Evolutionary conservation across 73 alveolate species (phyloP), one percentile per base, ranked within the genome.

Genomic region (Blepharisma japonicum): DNA sequence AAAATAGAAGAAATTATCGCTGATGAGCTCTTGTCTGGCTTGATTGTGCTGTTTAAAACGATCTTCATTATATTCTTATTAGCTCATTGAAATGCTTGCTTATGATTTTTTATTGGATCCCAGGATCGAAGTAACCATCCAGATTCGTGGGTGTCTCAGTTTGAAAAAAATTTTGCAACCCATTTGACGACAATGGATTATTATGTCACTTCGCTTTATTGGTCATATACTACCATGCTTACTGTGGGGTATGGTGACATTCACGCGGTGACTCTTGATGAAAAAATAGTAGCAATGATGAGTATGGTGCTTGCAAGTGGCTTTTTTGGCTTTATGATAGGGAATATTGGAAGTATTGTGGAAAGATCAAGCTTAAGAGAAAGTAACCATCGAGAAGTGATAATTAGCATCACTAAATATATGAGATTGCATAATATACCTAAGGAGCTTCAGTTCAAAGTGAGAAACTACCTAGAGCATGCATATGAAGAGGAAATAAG

Each of bases 401-500:
- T 8, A 20, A 25, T 25, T 20, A 39, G 74, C 49, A 25, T 61
- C 39, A 61, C n/a, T 1, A 61, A 25, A 25, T 61, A 61, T 39
- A 8, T 61, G 47, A 61, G 46, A 25, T 2, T 14, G 23, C 14
- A 61, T 20, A 39, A 61, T 5, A 61, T 61, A 18, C 74, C 74
- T 2, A 61, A 61, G 5, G 23, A 61, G 38, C 38, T 61, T 61
- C 74, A 61, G 46, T 9, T 8, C 14, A 61, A 61, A 61, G 74
- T 61, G 18, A 61, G 14, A 25, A 83, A 83, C 48, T 92, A 89
- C 79, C 61, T 89, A 2, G 96, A 89, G 27, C 23, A 18, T 61
- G 23, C 23, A 14, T 61, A 18, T 61, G 47, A 61, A 25, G 23
- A 25, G n/a, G 47, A 61, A 25, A 61, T 14, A 8, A 61, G 23